phyloP scores from a whole-genome alignment of 305 asterid genomes.

The Nicotiana rustica region DNA sequence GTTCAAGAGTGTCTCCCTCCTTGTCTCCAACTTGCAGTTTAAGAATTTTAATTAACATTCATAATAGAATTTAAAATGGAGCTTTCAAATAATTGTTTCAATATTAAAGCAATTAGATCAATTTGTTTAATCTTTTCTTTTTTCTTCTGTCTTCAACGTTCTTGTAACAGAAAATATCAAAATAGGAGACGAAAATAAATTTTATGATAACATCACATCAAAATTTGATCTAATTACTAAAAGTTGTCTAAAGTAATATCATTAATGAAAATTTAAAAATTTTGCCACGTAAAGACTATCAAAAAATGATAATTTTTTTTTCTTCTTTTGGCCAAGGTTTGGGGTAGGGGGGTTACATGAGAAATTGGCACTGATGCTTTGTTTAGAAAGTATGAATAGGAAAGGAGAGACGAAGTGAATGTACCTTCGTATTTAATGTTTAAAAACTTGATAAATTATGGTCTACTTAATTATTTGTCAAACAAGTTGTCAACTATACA shows the following conservation, averaged over 20 bases:
- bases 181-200: too few species aligned
- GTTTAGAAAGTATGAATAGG: background rate
- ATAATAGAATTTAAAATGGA: background rate
- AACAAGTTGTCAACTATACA: conserved; percentile 14
- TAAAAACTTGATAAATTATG: background rate
- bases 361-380: background rate
- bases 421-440: background rate
- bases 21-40: background rate
- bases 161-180: too few species aligned
- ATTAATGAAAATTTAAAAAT: background rate
- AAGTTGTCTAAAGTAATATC: background rate
- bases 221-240: background rate
- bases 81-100: conserved; percentile 2
- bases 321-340: too few species aligned
- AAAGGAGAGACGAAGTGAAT: conserved; percentile 14
- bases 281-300: background rate
- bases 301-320: too few species aligned
- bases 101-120: background rate
- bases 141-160: background rate
- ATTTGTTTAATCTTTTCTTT: background rate
- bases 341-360: background rate
- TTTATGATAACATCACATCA: too few species aligned
- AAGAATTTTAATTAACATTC: background rate
- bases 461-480: background rate
- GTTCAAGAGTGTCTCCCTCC: background rate